Evolutionary conservation across 495 filamentous ascomycete genomes (phyloP).

Genomic region (Xylaria palmicola): DNA sequence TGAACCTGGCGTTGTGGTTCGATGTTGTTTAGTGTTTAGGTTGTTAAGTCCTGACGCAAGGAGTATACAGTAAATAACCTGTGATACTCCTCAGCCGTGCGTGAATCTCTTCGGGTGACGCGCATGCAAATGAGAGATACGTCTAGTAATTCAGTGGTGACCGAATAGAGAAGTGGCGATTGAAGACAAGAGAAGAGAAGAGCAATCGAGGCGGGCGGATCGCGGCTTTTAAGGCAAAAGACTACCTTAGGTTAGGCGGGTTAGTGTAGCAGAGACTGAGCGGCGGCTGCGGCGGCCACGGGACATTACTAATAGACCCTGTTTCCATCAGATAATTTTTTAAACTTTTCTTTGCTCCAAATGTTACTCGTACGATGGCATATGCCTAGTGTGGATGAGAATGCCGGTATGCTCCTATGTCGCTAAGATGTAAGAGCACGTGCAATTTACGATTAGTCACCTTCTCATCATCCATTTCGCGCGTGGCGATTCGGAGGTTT

Average conservation of each 20-base stretch:
- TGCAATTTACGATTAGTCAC: neutral
- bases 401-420: too few species aligned
- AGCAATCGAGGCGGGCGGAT: neutral
- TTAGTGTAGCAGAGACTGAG: neutral
- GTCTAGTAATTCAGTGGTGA: neutral
- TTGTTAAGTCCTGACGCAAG: conserved; percentile 57
- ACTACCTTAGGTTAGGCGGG: neutral
- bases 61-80: conserved; percentile 57
- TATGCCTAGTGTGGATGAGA: too few species aligned
- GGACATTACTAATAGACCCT: neutral
- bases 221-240: conserved; percentile 1
- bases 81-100: conserved; percentile 64
- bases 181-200: neutral
- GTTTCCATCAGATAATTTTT: too few species aligned
- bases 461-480: neutral
- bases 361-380: too few species aligned
- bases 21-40: conserved; percentile 18
- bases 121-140: conserved; percentile 29
- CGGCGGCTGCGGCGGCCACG: neutral
- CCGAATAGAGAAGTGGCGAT: neutral
- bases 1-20: too few species aligned
- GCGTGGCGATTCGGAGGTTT: neutral
- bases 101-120: conserved; percentile 31
- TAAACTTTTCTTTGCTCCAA: neutral
- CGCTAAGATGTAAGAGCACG: too few species aligned